phyloP scores from a whole-genome alignment of 1,284 basidiomycete species.

The Fistulinella cinereoalba region DNA sequence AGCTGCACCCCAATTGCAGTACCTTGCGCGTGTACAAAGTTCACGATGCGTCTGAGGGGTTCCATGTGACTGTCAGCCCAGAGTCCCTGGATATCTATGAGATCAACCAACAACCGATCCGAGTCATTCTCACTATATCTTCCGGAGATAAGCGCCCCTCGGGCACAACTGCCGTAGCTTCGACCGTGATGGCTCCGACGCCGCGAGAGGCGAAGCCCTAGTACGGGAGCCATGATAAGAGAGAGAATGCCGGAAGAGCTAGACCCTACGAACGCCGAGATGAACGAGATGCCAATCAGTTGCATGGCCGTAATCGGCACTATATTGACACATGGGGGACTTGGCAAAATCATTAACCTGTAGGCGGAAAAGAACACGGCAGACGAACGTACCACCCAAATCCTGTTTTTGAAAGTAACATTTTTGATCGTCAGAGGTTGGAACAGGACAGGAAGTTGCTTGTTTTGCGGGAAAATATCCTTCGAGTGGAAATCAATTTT shows the following conservation, averaged over 20 bases:
- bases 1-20: conserved; percentile 57
- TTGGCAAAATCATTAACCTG: conserved; percentile 22
- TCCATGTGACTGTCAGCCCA: conserved; percentile 61
- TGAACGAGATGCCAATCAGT: conserved; percentile 83
- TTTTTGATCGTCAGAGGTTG: conserved; percentile 62
- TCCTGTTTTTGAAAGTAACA: conserved; percentile 69
- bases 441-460: conserved; percentile 59
- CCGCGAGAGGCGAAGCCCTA: conserved; percentile 59
- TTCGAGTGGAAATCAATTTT: conserved; percentile 17
- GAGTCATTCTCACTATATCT: conserved; percentile 42
- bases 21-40: conserved; percentile 51
- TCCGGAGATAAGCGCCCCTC: conserved; percentile 77
- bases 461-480: conserved; percentile 44
- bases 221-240: conserved; percentile 1
- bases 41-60: conserved; percentile 54
- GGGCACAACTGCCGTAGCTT: conserved; percentile 70
- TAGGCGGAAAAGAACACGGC: background rate
- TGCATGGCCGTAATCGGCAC: conserved; percentile 64
- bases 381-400: conserved; percentile 49
- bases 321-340: conserved; percentile 83
- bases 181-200: conserved; percentile 62
- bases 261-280: conserved; percentile 47
- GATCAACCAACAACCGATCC: conserved; percentile 1
- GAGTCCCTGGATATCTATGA: conserved; percentile 45
- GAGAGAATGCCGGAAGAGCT: background rate